Base-by-base conservation (phyloP, 2,329 filamentous ascomycete species). In the Colletotrichum eleusines region DNA sequence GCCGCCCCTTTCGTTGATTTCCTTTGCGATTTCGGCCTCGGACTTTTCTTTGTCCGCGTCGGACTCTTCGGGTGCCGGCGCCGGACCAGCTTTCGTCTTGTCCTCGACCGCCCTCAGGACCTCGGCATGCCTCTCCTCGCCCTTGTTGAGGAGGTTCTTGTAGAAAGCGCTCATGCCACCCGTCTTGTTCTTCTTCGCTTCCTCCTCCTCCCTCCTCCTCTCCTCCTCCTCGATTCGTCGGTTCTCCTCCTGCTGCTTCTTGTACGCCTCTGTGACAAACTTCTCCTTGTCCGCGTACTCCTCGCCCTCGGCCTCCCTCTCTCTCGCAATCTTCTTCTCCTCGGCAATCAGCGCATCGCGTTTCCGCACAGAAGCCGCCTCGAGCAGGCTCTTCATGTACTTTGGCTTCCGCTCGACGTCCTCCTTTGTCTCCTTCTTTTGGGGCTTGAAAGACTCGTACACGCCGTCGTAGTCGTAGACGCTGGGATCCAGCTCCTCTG, bases 391-490 rank as follows among this genome's bases (percentile, higher is more conserved):
- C 74, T 86, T 87, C 89, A 96, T 95, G 81, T 96, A 96, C 75
- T 92, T 93, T 1, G 93, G 91, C 74, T 89, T 90, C 50, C 89
- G 85, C 76, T 91, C 88, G 2, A 83, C 81, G 5, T 87, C 86
- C 54, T 84, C 84, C 57, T 84, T 83, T 8, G 85, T 85, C 5
- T 83, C 84, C 69, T 87, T 86, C 74, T 89, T 87, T 70, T 90
- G 86, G 20, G 89, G 88, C 74, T 93, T 91, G 50, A 95, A 84
- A 1, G 91, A 92, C 75, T 95, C 93, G 81, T 94, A 95, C 28
- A 94, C 92, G 1, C 87, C 88, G 78, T 97, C 94, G 82, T 96
- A 97, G 81, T 96, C 93, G 84, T 95, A 96, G 74, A 96, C 90
- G 59, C 89, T 91, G 1, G 92, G 84, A 76, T 96, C 93, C 11